Conservation (phyloP, 2,329 filamentous ascomycete species). For the Hypoxylon rubiginosum region DNA sequence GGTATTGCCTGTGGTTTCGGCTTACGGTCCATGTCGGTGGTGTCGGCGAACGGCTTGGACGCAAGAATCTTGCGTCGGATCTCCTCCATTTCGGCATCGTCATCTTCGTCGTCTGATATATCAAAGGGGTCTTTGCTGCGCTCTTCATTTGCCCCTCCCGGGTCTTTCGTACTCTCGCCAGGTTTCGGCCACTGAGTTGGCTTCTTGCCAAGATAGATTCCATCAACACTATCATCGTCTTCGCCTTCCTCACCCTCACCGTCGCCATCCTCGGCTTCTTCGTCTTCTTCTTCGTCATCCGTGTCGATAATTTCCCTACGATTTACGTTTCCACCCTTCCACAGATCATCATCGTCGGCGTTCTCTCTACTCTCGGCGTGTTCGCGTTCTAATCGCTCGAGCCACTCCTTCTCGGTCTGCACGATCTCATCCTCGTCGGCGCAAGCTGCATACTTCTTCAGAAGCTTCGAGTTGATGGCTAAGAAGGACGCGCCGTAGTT, state of each 20-base stretch:
- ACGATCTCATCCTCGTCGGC: slow-evolving; percentile 86
- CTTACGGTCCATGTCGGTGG: slow-evolving; percentile 58
- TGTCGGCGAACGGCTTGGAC: slow-evolving; percentile 87
- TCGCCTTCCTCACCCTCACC: slow-evolving; percentile 61
- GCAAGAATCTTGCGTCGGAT: slow-evolving; percentile 90
- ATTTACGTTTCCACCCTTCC: slow-evolving; percentile 93
- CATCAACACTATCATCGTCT: slow-evolving; percentile 63
- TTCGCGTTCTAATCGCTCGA: slow-evolving; percentile 89
- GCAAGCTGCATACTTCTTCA: slow-evolving; percentile 89
- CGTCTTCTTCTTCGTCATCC: slow-evolving; percentile 64
- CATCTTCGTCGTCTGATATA: slow-evolving; percentile 84
- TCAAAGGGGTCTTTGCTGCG: slow-evolving; percentile 76
- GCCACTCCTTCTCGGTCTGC: slow-evolving; percentile 86
- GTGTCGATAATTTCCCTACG: slow-evolving; percentile 67
- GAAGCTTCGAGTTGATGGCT: slow-evolving; percentile 85
- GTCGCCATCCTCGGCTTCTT: slow-evolving; percentile 61
- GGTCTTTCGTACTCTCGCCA: slow-evolving; percentile 50
- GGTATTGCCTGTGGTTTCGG: slow-evolving; percentile 75
- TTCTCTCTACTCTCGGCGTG: slow-evolving; percentile 83
- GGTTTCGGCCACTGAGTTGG: slow-evolving; percentile 54
- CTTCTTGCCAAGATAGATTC: slow-evolving; percentile 72
- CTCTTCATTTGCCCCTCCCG: slow-evolving; percentile 62
- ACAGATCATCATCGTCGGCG: slow-evolving; percentile 78
- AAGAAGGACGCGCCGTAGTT: slow-evolving; percentile 90
- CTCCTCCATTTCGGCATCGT: slow-evolving; percentile 85